Base-by-base conservation (phyloP, 306 rosid species). In the Argentina anserina region DNA sequence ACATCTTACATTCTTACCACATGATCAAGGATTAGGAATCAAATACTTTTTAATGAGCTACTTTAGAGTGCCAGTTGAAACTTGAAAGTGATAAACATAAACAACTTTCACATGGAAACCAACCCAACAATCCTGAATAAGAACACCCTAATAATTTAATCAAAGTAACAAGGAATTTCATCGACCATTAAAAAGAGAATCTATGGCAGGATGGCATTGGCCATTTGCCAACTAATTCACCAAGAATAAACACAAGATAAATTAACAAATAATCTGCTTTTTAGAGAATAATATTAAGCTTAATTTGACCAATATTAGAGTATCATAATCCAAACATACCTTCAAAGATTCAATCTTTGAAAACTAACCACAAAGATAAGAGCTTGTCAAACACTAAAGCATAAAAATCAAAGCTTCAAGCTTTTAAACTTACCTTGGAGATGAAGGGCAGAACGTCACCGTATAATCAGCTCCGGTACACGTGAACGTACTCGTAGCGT, bases 381-480 rank as follows among this genome's bases (percentile, higher is more conserved):
- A n/a, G 58, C 34, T 28, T 71, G 68, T 21, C 11, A 28, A 31
- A 39, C 61, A 41, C 9, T 29, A 78, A 72, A 45, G 68, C 49
- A 21, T n/a, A n/a, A n/a, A n/a, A 37, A 33, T 1, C 5, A 23
- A 3, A 6, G 21, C 41, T 9, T 29, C 31, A 50, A 49, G 12
- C 40, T 46, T 46, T 14, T 7, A 7, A 56, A 3, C n/a, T 61
- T 78, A 94, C 90, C 90, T 86, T 6, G 90, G 82, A 53, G 90
- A 86, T 5, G 88, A 81, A 11, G 90, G 90, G 62, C 90, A 86
- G 77, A 86, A 86, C 41, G 90, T 86, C 56, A 86, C 50, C 69
- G 90, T 86, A 71, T 86, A 86, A 58, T 86, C 90, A 25, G 90
- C 90, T 0, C 88, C 90, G 5, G 83, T 25, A 15, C 90, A 86